Base-by-base conservation (phyloP, 106 monocot species). In the Apostasia shenzhenica region DNA sequence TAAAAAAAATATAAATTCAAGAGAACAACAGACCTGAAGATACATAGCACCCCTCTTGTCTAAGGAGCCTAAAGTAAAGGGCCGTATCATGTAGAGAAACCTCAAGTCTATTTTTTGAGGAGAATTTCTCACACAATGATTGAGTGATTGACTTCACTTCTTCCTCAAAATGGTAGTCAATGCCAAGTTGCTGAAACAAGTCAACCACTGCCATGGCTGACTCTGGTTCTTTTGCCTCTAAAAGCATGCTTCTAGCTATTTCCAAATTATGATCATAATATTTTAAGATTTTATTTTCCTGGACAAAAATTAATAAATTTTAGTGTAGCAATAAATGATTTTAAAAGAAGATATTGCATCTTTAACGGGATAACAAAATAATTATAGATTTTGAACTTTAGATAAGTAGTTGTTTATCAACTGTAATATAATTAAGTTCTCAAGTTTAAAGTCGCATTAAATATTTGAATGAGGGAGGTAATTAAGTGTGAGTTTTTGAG, bases 121-220 rank as follows among this genome's bases (percentile, higher is more conserved):
- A 56, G 11, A 49, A 42, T 2, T 58, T 47, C 1, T 57, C 37
- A 45, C 70, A 55, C 13, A 74, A 52, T 53, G 57, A 70, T 3
- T 42, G 14, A 2, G 77, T 3, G 9, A 70, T 47, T 2, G 46
- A 8, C 0, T 43, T 38, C 8, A 74, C 74, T 26, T 82, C 78
- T 43, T 82, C 73, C 7, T n/a, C 45, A 48, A 77, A 82, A 49
- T 74, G 77, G 60, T 78, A 68, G 44, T 78, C 82, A 2, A 82
- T 66, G 45, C 70, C 73, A 1, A 78, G 51, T 26, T 41, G 62
- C 38, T 82, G 77, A 0, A 82, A 69, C n/a, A 54, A 53, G 49
- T 82, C 74, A 41, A 82, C 54, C 1, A 47, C 54, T 9, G 9
- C 14, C 66, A 75, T 58, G 46, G 71, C 26, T 6, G 66, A 49